Percentiles rank a stretch among this genome's conserved stretches.
phyloP scores from a whole-genome alignment of 306 rosid species.

The Malus sylvestris region DNA sequence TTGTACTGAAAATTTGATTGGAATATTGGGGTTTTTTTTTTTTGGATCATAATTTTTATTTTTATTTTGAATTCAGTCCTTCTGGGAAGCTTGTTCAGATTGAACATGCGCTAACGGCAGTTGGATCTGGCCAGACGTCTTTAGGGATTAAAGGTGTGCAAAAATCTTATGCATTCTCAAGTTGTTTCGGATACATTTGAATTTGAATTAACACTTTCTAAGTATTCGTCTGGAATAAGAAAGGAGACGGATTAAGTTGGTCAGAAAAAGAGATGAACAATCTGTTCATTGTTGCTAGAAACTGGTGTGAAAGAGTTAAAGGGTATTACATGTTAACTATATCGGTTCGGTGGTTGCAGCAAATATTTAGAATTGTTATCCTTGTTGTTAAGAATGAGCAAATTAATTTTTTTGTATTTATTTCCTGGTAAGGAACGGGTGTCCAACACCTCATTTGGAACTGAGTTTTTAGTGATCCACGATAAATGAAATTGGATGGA shows the following conservation, averaged over 20 bases:
- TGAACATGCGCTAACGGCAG: constrained; percentile 77
- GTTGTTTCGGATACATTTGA: neutral
- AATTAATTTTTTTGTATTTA: neutral
- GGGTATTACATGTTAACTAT: neutral
- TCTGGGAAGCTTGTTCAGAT: constrained; percentile 81
- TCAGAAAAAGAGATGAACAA: neutral
- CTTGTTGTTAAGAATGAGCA: neutral
- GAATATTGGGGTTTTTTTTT: neutral
- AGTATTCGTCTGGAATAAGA: neutral
- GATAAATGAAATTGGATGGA: neutral
- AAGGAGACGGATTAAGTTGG: neutral
- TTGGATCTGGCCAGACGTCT: constrained; percentile 78
- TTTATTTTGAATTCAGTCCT: constrained; percentile 35
- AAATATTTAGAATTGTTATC: neutral
- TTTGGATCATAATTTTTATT: neutral
- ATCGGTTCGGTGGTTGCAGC: neutral
- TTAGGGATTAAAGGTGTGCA: constrained; percentile 68
- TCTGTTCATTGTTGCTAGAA: neutral
- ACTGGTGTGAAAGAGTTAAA: neutral
- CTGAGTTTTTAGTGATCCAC: neutral
- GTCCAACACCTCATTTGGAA: neutral
- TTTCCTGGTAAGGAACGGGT: neutral
- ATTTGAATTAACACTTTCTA: neutral
- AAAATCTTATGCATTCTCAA: neutral
- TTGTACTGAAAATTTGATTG: neutral